phyloP scores from a whole-genome alignment of 1,139 yeast genomes.

The Yamadazyma blattariae region DNA sequence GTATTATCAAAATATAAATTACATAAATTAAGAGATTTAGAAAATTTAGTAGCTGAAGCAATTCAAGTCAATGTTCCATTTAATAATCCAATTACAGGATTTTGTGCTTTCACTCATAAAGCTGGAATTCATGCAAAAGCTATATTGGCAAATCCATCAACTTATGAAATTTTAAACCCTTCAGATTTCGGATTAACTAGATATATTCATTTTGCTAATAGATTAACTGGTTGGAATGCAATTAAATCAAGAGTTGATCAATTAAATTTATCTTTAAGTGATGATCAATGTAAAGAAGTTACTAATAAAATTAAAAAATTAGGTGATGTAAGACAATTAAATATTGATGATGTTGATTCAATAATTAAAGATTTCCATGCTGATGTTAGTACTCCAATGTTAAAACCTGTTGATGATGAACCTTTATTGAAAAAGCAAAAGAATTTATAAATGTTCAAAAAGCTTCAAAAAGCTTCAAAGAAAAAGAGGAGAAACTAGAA shows the following conservation, averaged over 20 bases:
- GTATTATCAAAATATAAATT: conserved; percentile 56
- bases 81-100: conserved; percentile 60
- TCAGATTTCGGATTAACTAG: conserved; percentile 55
- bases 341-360: conserved; percentile 49
- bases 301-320: conserved; percentile 52
- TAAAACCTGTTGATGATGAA: conserved; percentile 14
- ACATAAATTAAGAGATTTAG: conserved; percentile 53
- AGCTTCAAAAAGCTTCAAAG: no score
- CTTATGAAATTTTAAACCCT: conserved; percentile 58
- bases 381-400: conserved; percentile 26
- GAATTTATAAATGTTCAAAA: not conserved
- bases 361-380: conserved; percentile 45
- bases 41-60: conserved; percentile 56
- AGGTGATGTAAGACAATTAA: conserved; percentile 53
- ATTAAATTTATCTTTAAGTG: conserved; percentile 47
- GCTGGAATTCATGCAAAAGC: conserved; percentile 65
- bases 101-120: conserved; percentile 62
- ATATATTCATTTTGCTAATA: conserved; percentile 57
- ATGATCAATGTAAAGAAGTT: conserved; percentile 56
- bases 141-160: conserved; percentile 57
- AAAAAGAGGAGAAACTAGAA: no score
- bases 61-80: conserved; percentile 58
- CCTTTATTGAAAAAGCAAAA: conserved; percentile 5
- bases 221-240: conserved; percentile 57
- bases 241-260: conserved; percentile 48